Percentiles rank a stretch among this genome's conserved stretches.
These are phyloP conservation scores for Lobosporangium transversale DNA, from an alignment of 192 early-diverging fungal genomes.

Conservation along the genomic window DNA sequence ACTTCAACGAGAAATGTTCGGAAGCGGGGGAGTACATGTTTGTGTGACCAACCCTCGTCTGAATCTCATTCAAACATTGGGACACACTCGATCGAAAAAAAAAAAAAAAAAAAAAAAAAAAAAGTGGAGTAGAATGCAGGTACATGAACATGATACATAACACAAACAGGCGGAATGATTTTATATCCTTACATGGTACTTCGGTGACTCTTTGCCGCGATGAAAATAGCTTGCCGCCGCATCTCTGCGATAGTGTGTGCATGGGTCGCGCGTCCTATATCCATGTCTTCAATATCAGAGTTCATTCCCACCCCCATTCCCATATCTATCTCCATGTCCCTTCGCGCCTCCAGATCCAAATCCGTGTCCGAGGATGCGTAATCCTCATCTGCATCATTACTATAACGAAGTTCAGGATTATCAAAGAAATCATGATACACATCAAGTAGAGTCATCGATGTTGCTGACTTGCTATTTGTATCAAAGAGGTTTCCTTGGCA, in stretches of 20 bases:
- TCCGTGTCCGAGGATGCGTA: neutral
- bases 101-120: too few species aligned
- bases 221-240: slow-evolving; percentile 8
- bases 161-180: too few species aligned
- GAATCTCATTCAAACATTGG: too few species aligned
- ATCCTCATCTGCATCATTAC: neutral
- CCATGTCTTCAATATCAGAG: too few species aligned
- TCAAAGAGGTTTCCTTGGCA: neutral
- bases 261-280: slow-evolving; percentile 1
- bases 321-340: slow-evolving; percentile 26
- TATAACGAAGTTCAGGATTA: slow-evolving; percentile 10
- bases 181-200: neutral
- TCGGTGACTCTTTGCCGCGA: neutral
- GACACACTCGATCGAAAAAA: too few species aligned
- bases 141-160: too few species aligned
- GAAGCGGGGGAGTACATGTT: neutral
- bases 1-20: neutral
- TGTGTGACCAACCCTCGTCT: too few species aligned
- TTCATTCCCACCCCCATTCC: slow-evolving; percentile 5
- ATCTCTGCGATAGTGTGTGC: slow-evolving; percentile 21
- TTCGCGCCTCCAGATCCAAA: slow-evolving; percentile 16
- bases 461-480: neutral
- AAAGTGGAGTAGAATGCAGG: too few species aligned
- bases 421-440: slow-evolving; percentile 28
- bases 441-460: slow-evolving; percentile 3